A percentile compares a stretch with the other conserved stretches of the same genome.
These are phyloP conservation scores for Dictyostelium purpureum DNA, from an alignment of 78 protist species.

Conservation along the genomic window DNA sequence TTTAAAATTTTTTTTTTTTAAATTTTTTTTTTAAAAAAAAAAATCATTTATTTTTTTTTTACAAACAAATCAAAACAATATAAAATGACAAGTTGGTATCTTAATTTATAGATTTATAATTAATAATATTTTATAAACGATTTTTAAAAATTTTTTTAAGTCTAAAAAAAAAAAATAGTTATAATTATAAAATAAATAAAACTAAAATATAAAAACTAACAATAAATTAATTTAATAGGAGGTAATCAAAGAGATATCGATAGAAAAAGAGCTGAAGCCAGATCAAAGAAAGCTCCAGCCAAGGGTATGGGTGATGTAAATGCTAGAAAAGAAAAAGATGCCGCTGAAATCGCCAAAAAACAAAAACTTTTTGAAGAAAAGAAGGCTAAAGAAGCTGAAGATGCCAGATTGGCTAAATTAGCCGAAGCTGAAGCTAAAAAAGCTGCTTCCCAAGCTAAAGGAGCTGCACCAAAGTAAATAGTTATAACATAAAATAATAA, in stretches of 20 bases:
- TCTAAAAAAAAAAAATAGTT: not conserved
- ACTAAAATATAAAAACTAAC: not conserved
- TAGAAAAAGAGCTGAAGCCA: slow-evolving; percentile 73
- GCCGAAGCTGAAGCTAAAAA: slow-evolving; percentile 19
- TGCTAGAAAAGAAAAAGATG: slow-evolving; percentile 57
- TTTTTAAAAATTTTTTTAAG: too few relatives aligned
- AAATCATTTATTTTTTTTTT: not conserved
- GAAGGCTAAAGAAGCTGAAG: slow-evolving; percentile 35
- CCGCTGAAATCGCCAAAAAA: slow-evolving; percentile 4
- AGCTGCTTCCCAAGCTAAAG: slow-evolving; percentile 3
- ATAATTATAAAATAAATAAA: not conserved
- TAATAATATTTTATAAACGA: not conserved
- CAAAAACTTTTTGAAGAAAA: slow-evolving; percentile 46
- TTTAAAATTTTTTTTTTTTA: not conserved
- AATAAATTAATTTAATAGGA: slow-evolving; percentile 29
- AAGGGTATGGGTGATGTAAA: slow-evolving; percentile 5
- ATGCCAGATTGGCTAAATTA: slow-evolving; percentile 22
- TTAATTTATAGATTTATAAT: not conserved
- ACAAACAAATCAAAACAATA: not conserved
- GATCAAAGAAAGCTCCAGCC: slow-evolving; percentile 43
- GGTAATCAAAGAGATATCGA: slow-evolving; percentile 85
- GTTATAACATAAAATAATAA: too few relatives aligned
- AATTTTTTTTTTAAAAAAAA: not conserved
- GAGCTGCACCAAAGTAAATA: not conserved
- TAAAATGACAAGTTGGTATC: slow-evolving; percentile 7